Conservation (phyloP, 2,329 filamentous ascomycete species). For the Zalaria sp. region DNA sequence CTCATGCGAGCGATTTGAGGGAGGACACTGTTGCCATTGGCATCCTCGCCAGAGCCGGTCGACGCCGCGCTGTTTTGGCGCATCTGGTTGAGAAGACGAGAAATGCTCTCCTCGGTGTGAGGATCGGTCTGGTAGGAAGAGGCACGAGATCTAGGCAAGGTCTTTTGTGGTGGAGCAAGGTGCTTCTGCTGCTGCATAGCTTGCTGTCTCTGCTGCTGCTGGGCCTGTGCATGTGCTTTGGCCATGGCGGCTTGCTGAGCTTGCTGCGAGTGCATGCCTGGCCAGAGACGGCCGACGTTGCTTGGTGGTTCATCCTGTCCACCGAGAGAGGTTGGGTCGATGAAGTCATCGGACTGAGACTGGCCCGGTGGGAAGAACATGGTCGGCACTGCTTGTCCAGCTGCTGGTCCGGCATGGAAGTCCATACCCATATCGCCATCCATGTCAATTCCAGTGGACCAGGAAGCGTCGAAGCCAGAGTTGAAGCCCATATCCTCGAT, state of each 20-base stretch:
- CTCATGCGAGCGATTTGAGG: slow-evolving; percentile 58
- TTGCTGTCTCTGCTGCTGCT: slow-evolving; percentile 35
- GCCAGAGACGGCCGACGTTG: slow-evolving; percentile 61
- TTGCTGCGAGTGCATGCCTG: slow-evolving; percentile 83
- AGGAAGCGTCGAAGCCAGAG: slow-evolving; percentile 39
- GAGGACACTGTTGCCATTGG: slow-evolving; percentile 28
- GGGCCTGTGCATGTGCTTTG: slow-evolving; percentile 32
- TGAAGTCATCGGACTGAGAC: slow-evolving; percentile 34
- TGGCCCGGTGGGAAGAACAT: slow-evolving; percentile 47
- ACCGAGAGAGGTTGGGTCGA: slow-evolving; percentile 62
- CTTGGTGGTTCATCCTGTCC: slow-evolving; percentile 44
- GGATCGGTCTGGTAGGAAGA: slow-evolving; percentile 29
- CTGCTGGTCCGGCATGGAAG: slow-evolving; percentile 34
- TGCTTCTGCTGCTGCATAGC: slow-evolving; percentile 15
- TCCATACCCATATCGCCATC: slow-evolving; percentile 55
- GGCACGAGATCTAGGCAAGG: slow-evolving; percentile 12
- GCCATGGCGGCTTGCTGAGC: slow-evolving; percentile 50
- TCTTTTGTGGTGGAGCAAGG: slow-evolving; percentile 23
- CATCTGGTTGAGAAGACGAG: slow-evolving; percentile 84
- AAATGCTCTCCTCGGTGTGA: slow-evolving; percentile 72
- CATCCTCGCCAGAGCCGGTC: slow-evolving; percentile 31
- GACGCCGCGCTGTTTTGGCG: slow-evolving; percentile 53
- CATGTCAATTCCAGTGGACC: slow-evolving; percentile 37
- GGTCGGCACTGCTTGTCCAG: slow-evolving; percentile 34
- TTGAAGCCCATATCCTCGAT: slow-evolving; percentile 56